phyloP scores from a whole-genome alignment of 192 early-diverging fungal genomes.

The Dissophora ornata region DNA sequence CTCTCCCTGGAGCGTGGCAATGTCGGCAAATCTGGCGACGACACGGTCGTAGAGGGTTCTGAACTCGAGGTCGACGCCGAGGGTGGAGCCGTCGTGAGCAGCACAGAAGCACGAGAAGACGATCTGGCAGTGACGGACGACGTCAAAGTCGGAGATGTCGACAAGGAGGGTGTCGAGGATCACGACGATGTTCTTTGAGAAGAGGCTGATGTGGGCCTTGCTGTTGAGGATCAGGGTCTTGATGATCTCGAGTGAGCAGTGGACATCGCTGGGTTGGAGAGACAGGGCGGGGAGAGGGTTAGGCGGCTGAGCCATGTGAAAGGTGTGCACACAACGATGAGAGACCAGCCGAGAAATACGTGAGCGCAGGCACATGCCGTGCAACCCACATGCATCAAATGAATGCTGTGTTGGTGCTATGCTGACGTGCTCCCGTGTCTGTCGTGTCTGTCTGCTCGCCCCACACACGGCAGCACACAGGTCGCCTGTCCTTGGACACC shows the following conservation, averaged over 20 bases:
- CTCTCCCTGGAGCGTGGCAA: conserved; percentile 43
- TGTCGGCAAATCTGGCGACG: conserved; percentile 62
- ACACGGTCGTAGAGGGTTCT: conserved; percentile 66
- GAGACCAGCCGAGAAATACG: no score
- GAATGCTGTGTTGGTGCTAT: no score
- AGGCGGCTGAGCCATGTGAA: neutral
- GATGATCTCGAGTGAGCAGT: conserved; percentile 79
- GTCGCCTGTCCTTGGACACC: no score
- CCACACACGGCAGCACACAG: no score
- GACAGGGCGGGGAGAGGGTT: neutral
- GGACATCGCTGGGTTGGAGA: conserved; percentile 60
- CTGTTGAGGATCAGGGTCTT: conserved; percentile 78
- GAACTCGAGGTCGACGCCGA: conserved; percentile 76
- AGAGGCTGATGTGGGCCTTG: conserved; percentile 80
- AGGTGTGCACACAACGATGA: no score
- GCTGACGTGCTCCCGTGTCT: no score
- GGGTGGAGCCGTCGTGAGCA: conserved; percentile 75
- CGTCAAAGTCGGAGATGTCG: conserved; percentile 43
- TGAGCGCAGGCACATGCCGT: no score
- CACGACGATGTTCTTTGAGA: conserved; percentile 81
- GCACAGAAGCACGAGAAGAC: conserved; percentile 75
- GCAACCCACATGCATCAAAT: no score
- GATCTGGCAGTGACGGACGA: conserved; percentile 44
- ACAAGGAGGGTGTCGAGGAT: conserved; percentile 62
- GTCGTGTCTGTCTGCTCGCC: no score